A percentile compares a stretch with the other conserved stretches of the same genome.
Conservation (phyloP, 2,329 filamentous ascomycete species). For the Trichoderma atroviride region DNA sequence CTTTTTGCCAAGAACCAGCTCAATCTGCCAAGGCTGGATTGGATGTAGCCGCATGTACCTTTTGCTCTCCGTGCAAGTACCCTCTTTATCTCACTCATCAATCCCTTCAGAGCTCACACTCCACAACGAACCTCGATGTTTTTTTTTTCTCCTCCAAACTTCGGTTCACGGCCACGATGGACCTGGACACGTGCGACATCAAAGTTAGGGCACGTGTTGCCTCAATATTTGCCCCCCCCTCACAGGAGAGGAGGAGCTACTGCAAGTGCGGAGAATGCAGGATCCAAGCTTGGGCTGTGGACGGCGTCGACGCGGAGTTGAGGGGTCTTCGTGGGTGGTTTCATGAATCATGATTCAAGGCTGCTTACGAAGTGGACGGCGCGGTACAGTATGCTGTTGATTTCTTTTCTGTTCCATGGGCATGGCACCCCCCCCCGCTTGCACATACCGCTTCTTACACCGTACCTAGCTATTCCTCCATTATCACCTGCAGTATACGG, state of each 20-base stretch:
- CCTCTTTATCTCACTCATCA: background rate
- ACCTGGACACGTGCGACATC: background rate
- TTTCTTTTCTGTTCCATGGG: background rate
- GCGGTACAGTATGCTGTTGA: background rate
- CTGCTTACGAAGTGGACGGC: constrained; percentile 1
- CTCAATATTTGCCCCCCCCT: background rate
- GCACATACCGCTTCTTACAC: constrained; percentile 3
- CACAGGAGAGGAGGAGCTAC: background rate
- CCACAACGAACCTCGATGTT: background rate
- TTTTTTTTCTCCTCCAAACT: background rate
- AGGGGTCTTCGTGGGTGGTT: background rate
- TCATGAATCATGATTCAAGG: background rate
- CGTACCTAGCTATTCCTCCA: background rate
- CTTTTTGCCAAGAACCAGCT: background rate
- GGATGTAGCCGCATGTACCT: background rate
- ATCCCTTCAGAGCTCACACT: background rate
- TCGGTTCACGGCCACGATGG: background rate
- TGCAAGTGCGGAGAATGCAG: background rate
- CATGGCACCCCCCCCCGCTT: constrained; percentile 1
- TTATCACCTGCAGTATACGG: background rate
- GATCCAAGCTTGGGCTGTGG: background rate
- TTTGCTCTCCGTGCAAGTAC: background rate
- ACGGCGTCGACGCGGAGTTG: background rate
- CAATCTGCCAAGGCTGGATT: background rate
- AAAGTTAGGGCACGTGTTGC: background rate